These are phyloP conservation scores for Coemansia sp. DNA, from an alignment of 192 early-diverging fungal species.

Conservation along the genomic window DNA sequence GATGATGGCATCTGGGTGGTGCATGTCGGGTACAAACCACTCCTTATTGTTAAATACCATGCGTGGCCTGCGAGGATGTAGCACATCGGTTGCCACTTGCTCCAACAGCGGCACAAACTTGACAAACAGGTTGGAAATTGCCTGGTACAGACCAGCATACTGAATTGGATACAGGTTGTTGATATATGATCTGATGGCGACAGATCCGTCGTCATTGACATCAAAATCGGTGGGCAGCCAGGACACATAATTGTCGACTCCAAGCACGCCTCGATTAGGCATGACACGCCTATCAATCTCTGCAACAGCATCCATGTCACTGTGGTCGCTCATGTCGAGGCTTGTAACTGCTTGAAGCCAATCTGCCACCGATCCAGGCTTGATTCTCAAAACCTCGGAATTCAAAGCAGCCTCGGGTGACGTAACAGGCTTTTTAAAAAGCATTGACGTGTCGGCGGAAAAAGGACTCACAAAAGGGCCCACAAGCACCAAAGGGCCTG, in stretches of 20 bases:
- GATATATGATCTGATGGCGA: not conserved
- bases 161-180: slow-evolving; percentile 1
- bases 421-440: not conserved
- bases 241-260: too few relatives aligned
- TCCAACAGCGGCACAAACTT: slow-evolving; percentile 47
- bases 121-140: not conserved
- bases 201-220: not conserved
- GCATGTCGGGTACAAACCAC: not conserved
- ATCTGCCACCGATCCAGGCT: not conserved
- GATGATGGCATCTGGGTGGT: not conserved
- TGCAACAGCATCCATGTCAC: not conserved
- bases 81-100: slow-evolving; percentile 22
- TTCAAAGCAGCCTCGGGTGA: not conserved
- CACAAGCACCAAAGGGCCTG: not conserved
- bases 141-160: not conserved
- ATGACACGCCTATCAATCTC: too few relatives aligned
- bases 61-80: not conserved
- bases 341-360: not conserved
- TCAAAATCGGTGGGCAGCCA: slow-evolving; percentile 3
- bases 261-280: too few relatives aligned
- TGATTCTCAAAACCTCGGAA: not conserved
- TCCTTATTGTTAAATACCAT: not conserved
- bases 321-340: not conserved
- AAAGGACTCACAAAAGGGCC: not conserved
- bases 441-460: not conserved